Percentiles rank a stretch among this genome's conserved stretches.
These are phyloP conservation scores for Aspergillus terreus DNA, from an alignment of 2,329 filamentous ascomycete species.

Conservation along the genomic window DNA sequence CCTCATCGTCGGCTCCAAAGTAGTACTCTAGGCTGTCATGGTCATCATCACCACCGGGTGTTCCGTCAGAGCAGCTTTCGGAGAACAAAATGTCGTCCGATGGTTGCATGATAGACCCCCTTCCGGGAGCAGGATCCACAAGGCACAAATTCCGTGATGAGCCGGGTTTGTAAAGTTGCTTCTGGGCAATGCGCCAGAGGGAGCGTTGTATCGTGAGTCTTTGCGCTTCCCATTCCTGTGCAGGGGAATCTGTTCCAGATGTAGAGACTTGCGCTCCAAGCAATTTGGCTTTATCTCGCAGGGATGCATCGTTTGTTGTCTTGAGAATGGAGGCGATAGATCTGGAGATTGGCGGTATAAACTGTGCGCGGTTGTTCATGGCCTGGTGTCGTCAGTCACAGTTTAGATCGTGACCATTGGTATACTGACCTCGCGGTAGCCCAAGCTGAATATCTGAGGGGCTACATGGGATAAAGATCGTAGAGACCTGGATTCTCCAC, in stretches of 20 bases:
- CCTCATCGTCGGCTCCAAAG: no score
- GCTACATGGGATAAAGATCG: conserved; percentile 21
- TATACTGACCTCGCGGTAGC: conserved; percentile 25
- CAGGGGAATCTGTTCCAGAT: not conserved
- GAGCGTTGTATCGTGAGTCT: conserved; percentile 23
- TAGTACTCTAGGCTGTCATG: no score
- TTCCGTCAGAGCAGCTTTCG: not conserved
- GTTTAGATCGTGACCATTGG: not conserved
- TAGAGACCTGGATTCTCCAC: not conserved
- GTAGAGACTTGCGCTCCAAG: conserved; percentile 2
- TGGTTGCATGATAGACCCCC: not conserved
- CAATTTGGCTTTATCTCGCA: conserved; percentile 12
- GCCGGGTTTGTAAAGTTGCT: conserved; percentile 17
- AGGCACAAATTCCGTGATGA: conserved; percentile 8
- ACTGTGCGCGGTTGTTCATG: conserved; percentile 31
- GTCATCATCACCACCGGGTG: no score
- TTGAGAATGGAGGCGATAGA: conserved; percentile 31
- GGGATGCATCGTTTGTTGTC: conserved; percentile 10
- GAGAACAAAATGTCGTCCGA: not conserved
- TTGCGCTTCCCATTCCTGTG: not conserved
- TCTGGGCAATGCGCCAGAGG: conserved; percentile 33
- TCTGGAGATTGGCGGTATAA: conserved; percentile 33
- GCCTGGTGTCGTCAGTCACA: conserved; percentile 18
- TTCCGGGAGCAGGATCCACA: not conserved
- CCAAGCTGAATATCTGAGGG: conserved; percentile 27